Evolutionary conservation across 208 protist genomes (phyloP).

Genomic region (Acanthamoeba lenticulata): DNA sequence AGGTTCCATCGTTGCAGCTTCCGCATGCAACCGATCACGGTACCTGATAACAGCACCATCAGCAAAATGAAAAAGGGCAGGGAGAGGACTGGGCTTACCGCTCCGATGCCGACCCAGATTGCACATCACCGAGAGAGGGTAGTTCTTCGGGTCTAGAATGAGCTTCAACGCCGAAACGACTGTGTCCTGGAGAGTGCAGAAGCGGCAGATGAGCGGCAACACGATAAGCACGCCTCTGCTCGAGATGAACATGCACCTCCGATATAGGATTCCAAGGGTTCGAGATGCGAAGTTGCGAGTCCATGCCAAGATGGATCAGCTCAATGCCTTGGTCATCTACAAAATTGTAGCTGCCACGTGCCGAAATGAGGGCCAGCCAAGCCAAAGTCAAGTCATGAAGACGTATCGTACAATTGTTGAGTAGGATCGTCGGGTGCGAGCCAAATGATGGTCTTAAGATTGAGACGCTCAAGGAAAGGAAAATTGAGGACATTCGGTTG

Average conservation of each 20-base stretch:
- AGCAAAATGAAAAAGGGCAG: no score
- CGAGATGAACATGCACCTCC: conserved; percentile 73
- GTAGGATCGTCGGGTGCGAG: conserved; percentile 93
- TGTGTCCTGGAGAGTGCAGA: conserved; percentile 13
- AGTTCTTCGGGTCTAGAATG: conserved; percentile 94
- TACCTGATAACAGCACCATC: conserved; percentile 78
- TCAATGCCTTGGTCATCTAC: conserved; percentile 93
- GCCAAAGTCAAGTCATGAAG: no score
- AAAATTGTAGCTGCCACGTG: conserved; percentile 91
- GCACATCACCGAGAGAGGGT: conserved; percentile 97
- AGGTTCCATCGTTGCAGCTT: conserved; percentile 98
- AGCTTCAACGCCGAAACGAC: conserved; percentile 93
- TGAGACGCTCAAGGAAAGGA: conserved; percentile 95
- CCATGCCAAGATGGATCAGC: conserved; percentile 83
- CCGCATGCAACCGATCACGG: conserved; percentile 97
- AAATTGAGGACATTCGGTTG: conserved; percentile 96
- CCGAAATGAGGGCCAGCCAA: no score
- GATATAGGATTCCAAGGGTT: conserved; percentile 84
- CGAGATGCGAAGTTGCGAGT: conserved; percentile 46
- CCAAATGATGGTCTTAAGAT: conserved; percentile 95
- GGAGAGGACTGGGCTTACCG: no score
- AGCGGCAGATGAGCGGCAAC: background rate
- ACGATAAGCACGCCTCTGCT: background rate
- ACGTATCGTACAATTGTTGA: conserved; percentile 91
- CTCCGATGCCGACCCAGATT: conserved; percentile 96